A percentile compares a stretch with the other conserved stretches of the same genome.
These are phyloP conservation scores for Melampsora americana DNA, from an alignment of 1,284 basidiomycete genomes.

Conservation along the genomic window DNA sequence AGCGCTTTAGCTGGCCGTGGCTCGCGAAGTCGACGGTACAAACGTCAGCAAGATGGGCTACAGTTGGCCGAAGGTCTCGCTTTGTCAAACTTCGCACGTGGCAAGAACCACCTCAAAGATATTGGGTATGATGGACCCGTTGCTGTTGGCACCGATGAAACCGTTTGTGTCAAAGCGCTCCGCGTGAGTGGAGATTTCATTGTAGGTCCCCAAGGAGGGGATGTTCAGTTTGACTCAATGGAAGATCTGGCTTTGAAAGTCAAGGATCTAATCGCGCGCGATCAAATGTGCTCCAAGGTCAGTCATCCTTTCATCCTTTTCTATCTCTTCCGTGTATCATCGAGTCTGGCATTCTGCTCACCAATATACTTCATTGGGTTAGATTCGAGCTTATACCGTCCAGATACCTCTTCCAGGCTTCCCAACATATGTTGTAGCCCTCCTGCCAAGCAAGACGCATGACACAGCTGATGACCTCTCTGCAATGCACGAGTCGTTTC, in stretches of 20 bases:
- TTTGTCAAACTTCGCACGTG: background rate
- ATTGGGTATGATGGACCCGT: background rate
- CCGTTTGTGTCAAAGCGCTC: background rate
- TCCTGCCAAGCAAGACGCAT: slow-evolving; percentile 9
- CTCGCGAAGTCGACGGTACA: background rate
- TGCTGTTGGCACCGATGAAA: background rate
- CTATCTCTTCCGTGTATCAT: no score
- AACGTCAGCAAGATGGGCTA: background rate
- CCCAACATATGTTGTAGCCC: background rate
- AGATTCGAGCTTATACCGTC: slow-evolving; percentile 13
- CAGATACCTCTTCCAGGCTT: background rate
- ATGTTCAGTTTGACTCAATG: background rate
- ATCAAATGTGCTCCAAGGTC: background rate
- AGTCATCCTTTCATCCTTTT: background rate
- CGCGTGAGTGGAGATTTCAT: background rate
- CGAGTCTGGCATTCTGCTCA: no score
- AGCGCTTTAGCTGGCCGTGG: background rate
- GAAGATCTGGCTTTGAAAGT: background rate
- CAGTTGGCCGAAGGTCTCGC: slow-evolving; percentile 9
- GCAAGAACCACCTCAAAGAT: background rate
- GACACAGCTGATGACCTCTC: background rate
- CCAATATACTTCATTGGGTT: no score
- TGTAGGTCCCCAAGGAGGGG: slow-evolving; percentile 14
- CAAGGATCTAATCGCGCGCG: background rate
- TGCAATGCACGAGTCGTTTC: background rate